Evolutionary conservation across 2,329 filamentous ascomycete species (phyloP), one percentile per base, ranked within the genome.

Genomic region (Claviceps digitariae): DNA sequence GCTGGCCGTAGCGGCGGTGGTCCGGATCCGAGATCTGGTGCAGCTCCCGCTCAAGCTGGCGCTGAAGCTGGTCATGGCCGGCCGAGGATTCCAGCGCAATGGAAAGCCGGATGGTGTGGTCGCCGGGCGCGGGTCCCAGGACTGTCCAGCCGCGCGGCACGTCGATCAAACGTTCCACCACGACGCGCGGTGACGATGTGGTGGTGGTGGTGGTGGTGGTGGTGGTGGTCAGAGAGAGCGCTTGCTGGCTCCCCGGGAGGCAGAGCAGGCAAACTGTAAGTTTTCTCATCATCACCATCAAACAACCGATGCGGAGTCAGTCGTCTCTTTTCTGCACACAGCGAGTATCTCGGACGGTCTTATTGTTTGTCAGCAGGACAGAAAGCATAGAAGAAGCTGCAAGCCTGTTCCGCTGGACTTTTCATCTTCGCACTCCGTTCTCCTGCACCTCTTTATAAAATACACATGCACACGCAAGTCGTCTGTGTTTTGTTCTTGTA

Each of bases 11-110:
- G 20, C 66, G 69, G 1, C 61, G 53, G 53, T 74, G 67, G 4
- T 63, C 66, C 0, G 77, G 77, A 0, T 75, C 73, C 2, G 76
- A 77, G 57, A 79, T 71, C 23, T 74, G 67, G 45, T 71, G 57
- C 12, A 79, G 64, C 2, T 71, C 68, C 48, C 69, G 63, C 52
- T 76, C 74, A 27, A 79, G 53, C 2, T 59, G 45, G 1, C 69
- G 63, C 52, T 76, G 74, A 27, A 79, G 53, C 2, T 59, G 45
- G 1, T 60, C 47, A 1, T 57, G 52, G 40, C 62, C 57, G 40
- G 62, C 58, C 8, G 58, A 55, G 2, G 65, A 56, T 5, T 61
- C 55, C 15, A 69, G 57, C 17, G 61, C 62, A 46, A 69, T 64
- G 44, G 64, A 66, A 43, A 69, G 55, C 12, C 63, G 57, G 48